Conservation (phyloP, 2,329 filamentous ascomycete species). For the Geosmithia putterillii region DNA sequence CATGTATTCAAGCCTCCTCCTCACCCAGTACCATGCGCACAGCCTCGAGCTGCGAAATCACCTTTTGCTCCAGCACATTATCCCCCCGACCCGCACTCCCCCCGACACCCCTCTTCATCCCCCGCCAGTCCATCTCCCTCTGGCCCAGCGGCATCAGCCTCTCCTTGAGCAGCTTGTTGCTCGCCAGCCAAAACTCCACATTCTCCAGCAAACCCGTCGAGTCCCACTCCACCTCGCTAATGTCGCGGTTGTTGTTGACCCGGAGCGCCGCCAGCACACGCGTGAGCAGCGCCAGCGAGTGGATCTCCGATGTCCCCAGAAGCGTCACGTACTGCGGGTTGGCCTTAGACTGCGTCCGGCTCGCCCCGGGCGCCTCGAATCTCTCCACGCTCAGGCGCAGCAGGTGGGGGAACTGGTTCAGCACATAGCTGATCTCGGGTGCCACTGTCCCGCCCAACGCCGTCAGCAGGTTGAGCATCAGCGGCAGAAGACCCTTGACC, state of each 20-base stretch:
- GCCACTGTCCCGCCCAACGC: constrained; percentile 73
- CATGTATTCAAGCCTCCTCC: constrained; percentile 32
- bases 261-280: constrained; percentile 58
- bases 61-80: constrained; percentile 63
- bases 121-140: constrained; percentile 55
- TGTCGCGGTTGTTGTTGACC: constrained; percentile 54
- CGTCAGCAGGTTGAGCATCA: constrained; percentile 79
- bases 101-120: constrained; percentile 22
- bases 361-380: constrained; percentile 50
- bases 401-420: constrained; percentile 80
- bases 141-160: constrained; percentile 61
- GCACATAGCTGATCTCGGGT: constrained; percentile 71
- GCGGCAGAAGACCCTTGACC: constrained; percentile 74
- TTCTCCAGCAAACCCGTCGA: constrained; percentile 61
- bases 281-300: constrained; percentile 65
- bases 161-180: constrained; percentile 56
- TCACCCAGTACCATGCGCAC: constrained; percentile 43
- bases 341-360: constrained; percentile 34
- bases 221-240: constrained; percentile 68
- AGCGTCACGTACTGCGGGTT: constrained; percentile 58
- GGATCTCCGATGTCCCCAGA: constrained; percentile 61
- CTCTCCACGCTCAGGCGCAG: constrained; percentile 59
- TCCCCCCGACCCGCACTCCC: constrained; percentile 29
- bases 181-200: constrained; percentile 68
- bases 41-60: constrained; percentile 55